Base-by-base conservation (phyloP, 768 basidiomycete genomes). In the Russula vinacea region DNA sequence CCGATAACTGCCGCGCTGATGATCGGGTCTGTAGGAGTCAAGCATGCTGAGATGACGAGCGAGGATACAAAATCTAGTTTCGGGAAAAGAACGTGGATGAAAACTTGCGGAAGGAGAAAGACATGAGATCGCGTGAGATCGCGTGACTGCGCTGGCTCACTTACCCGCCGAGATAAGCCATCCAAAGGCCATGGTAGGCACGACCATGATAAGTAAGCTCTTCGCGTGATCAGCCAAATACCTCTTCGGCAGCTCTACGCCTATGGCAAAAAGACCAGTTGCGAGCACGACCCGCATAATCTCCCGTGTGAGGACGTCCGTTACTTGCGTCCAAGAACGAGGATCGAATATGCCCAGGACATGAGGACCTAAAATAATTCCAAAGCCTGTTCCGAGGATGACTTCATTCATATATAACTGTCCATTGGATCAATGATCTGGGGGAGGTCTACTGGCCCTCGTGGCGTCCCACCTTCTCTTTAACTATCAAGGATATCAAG, bases 21-120 rank as follows among this genome's bases (percentile, higher is more conserved):
- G 68, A 96, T 90, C 0, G 96, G 96, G 76, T 99, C 96, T 13
- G 96, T 99, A 1, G 93, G 92, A 0, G 94, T 95, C 29, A 95
- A 79, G 67, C 91, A 94, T 2, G 95, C 92, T 8, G 94, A 89
- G 58, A 97, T 86, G 52, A 87, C 92, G 5, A 98, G 82, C 39
- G 88, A 84, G 0, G 92, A 90, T 14, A 92, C 77, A 73, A 84
- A 89, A 65, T 79, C 78, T 62, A 97, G 75, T 3, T 75, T 75
- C 0, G 91, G 91, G 70, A 99, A 89, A 17, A 97, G 75, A 2
- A 73, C 81, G 68, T 81, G 83, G 39, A 96, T 80, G 52, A 96
- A 71, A 2, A 75, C 90, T 89, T 8, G 32, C 33, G 4, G 5
- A 50, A 42, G 24, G 33, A 50, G 14, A 44, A n/a, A 51, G 53